Base-by-base conservation (phyloP, 257 asterid species). In the Nemophila menziesii region DNA sequence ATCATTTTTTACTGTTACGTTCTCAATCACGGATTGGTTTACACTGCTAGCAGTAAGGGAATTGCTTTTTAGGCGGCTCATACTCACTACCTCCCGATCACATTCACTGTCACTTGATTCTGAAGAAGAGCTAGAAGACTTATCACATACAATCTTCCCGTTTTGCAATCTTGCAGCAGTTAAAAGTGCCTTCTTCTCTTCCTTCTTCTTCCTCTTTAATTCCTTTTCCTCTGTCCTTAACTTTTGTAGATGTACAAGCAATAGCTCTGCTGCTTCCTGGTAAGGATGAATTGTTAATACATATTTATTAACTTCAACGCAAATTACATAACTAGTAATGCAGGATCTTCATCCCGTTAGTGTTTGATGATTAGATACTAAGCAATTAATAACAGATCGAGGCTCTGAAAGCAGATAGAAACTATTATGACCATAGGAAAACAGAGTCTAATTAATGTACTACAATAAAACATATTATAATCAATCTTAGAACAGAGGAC, bases 61-160 rank as follows among this genome's bases (percentile, higher is more conserved):
- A 20, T 21, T 46, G 0, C 18, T 51, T 17, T 57, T 66, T 5
- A 66, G 64, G 56, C 37, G n/a, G 11, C 41, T 59, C 72, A 76
- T 71, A 54, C 64, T 56, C 0, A 69, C 59, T 0, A 66, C 63
- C 18, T 70, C 70, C 24, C 65, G 78, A 16, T 80, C 92, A 40
- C 84, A 71, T 21, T 87, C 95, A 18, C 85, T 65, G 42, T 84
- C 90, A 20, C 97, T 78, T 0, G 89, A 87, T 22, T 81, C 87
- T 0, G 84, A 74, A 5, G 92, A 75, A 2, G 86, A 78, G 34
- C 68, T 44, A 3, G 83, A 73, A 0, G 90, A 72, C 54, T 29
- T 43, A 16, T 63, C 68, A 38, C 65, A 39, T 13, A 19, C 48
- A 7, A 11, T 15, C 21, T 22, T 51, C 20, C 12, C 12, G 36